Evolutionary conservation across 1,284 basidiomycete species (phyloP).

Genomic region (Trametes pubescens): DNA sequence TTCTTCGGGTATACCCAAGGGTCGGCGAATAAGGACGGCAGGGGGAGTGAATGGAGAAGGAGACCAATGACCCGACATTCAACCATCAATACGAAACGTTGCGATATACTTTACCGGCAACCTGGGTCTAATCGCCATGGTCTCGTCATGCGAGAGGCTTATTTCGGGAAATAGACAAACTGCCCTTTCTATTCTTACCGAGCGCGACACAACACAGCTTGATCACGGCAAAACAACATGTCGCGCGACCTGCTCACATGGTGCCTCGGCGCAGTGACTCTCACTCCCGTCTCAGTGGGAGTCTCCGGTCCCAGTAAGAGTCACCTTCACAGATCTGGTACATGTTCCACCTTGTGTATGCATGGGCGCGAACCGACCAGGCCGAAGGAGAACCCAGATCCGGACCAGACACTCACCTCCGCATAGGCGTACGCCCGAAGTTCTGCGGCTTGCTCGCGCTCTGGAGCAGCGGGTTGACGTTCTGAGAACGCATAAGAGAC

Average conservation of each 20-base stretch:
- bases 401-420: constrained; percentile 56
- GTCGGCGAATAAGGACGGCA: constrained; percentile 1
- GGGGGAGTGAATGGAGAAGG: neutral
- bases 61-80: constrained; percentile 1
- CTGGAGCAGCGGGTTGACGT: constrained; percentile 69
- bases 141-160: neutral
- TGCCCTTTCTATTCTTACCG: neutral
- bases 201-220: too few species aligned
- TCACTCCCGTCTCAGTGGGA: too few species aligned
- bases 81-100: constrained; percentile 5
- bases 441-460: constrained; percentile 68
- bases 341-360: neutral
- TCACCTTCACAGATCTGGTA: too few species aligned
- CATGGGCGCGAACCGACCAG: neutral
- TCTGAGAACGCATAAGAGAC: constrained; percentile 72
- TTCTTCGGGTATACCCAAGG: neutral
- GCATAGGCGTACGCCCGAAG: constrained; percentile 79
- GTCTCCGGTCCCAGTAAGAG: too few species aligned
- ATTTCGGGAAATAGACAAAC: neutral
- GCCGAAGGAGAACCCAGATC: neutral
- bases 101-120: neutral
- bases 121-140: neutral
- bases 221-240: too few species aligned
- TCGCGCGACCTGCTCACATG: too few species aligned
- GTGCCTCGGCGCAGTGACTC: too few species aligned